Evolutionary conservation across 139 green algal genomes (phyloP), one percentile per base, ranked within the genome.

Genomic region (Desmodesmus armatus): DNA sequence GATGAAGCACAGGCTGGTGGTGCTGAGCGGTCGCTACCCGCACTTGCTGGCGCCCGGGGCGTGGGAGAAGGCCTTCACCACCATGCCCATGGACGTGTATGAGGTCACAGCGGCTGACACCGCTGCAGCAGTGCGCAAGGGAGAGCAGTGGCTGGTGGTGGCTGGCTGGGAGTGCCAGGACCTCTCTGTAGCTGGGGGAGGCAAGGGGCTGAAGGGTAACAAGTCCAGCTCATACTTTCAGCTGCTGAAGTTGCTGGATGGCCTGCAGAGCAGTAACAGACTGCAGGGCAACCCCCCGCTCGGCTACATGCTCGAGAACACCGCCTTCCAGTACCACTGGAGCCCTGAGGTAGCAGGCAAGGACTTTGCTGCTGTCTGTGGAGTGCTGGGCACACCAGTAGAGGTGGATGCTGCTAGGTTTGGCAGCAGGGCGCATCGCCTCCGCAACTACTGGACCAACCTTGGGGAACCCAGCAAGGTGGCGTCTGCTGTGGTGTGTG

Each of bases 131-230:
- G n/a, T 40, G 3, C 27, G 70, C 15, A 15, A 41, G 7, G 41
- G 23, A 11, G 49, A 69, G 7, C 77, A 84, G 29, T 88, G 84
- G 84, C 39, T 88, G 3, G 66, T 88, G 31, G 51, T 88, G 7
- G 84, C 65, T 9, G 77, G 84, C 39, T 88, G 29, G 31, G 84
- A 87, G 29, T 87, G 82, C 44, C 62, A 81, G 35, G 82, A 87
- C 21, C 44, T 87, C 21, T 66, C 21, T 21, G 23, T 31, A 19
- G 75, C 75, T 27, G 65, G 63, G 1, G 29, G 47, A 11, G 72
- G 83, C 2, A 43, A 31, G 33, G 83, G 83, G 6, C 15, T 88
- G 0, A 9, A 3, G 5, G 83, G 83, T 62, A 11, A 41, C 9
- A 43, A 39, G 1, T 79, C 51, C 11, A 37, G 3, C 5, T 73